Percentiles rank a stretch among this genome's conserved stretches.
These are phyloP conservation scores for Musa troglodytarum DNA, from an alignment of 176 grass and related monocot genomes.

Conservation along the genomic window DNA sequence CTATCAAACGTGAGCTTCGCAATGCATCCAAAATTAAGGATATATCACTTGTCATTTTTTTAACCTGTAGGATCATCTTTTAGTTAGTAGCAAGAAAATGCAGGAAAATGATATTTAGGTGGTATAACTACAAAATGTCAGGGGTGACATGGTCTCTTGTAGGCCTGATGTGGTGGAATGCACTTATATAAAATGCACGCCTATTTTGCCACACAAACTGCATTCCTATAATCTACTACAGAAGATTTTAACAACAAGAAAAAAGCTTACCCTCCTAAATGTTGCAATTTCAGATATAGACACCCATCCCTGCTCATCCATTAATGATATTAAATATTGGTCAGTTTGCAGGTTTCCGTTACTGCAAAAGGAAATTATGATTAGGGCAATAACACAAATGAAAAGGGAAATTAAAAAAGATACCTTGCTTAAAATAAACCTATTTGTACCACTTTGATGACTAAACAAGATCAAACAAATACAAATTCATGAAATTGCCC, in stretches of 20 bases:
- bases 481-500: neutral
- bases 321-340: slow-evolving; percentile 58
- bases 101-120: too few relatives aligned
- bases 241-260: neutral
- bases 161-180: too few relatives aligned
- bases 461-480: neutral
- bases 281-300: slow-evolving; percentile 50
- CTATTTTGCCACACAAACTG: neutral
- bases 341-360: slow-evolving; percentile 53
- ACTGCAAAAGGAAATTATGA: slow-evolving; percentile 20
- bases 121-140: too few relatives aligned
- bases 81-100: neutral
- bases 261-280: slow-evolving; percentile 58
- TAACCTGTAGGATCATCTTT: slow-evolving; percentile 33
- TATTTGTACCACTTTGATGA: too few relatives aligned
- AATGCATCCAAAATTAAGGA: slow-evolving; percentile 49
- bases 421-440: too few relatives aligned
- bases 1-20: slow-evolving; percentile 44
- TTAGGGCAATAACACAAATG: too few relatives aligned
- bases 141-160: too few relatives aligned
- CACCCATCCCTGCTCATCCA: slow-evolving; percentile 72
- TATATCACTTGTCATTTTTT: slow-evolving; percentile 55
- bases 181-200: too few relatives aligned
- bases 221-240: slow-evolving; percentile 2
- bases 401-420: too few relatives aligned